Conservation (phyloP, 495 filamentous ascomycete species). For the Ramalina peruviana region DNA sequence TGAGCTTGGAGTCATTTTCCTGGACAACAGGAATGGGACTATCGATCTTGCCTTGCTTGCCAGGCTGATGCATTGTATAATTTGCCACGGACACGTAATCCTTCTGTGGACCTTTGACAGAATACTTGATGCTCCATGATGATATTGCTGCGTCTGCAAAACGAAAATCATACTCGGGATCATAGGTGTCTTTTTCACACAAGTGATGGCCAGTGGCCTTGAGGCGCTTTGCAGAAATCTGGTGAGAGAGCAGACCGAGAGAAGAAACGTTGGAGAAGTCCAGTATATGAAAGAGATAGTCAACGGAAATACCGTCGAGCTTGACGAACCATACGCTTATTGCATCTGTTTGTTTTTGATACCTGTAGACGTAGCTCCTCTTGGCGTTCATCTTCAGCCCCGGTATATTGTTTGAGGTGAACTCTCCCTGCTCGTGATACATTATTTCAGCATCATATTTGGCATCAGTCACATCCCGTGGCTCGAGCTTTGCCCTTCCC, state of each 20-base stretch:
- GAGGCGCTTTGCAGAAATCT: not conserved
- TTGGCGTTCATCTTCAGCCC: slow-evolving; percentile 12
- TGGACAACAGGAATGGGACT: too few relatives aligned
- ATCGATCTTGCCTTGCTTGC: too few relatives aligned
- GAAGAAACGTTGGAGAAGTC: slow-evolving; percentile 2
- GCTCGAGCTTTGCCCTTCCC: slow-evolving; percentile 13
- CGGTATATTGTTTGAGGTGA: slow-evolving; percentile 6
- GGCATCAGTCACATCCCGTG: slow-evolving; percentile 4
- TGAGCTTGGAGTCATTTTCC: not conserved
- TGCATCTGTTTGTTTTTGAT: not conserved
- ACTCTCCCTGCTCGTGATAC: slow-evolving; percentile 16
- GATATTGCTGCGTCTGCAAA: slow-evolving; percentile 3
- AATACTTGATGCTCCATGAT: slow-evolving; percentile 10
- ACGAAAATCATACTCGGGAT: slow-evolving; percentile 11
- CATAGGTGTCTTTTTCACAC: slow-evolving; percentile 18
- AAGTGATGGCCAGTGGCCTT: slow-evolving; percentile 15
- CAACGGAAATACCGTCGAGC: slow-evolving; percentile 9
- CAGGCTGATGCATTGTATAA: slow-evolving; percentile 1
- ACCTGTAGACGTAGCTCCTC: slow-evolving; percentile 19
- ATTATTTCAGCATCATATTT: slow-evolving; percentile 11
- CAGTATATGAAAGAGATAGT: slow-evolving; percentile 18
- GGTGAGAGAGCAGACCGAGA: not conserved
- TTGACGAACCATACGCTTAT: slow-evolving; percentile 22
- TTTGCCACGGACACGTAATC: slow-evolving; percentile 10
- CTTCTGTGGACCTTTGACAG: slow-evolving; percentile 18